Evolutionary conservation across 345 rosid genomes (phyloP).

Genomic region (Anacardium occidentale): DNA sequence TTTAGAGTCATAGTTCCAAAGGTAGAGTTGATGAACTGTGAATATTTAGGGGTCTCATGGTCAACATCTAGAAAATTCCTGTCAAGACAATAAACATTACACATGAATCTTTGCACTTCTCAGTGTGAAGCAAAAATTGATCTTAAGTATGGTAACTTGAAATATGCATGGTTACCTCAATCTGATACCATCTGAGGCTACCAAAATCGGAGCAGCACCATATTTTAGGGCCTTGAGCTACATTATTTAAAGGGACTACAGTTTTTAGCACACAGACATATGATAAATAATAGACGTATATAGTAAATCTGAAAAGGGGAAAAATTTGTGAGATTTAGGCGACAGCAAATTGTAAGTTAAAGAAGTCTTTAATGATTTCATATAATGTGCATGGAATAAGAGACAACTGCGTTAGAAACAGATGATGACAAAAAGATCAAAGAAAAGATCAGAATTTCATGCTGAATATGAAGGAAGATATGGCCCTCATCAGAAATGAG

Average conservation of each 20-base stretch:
- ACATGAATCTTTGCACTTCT: constrained; percentile 9
- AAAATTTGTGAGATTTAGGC: neutral
- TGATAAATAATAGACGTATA: neutral
- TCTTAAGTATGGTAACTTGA: neutral
- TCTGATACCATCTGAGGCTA: constrained; percentile 28
- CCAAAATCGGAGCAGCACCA: constrained; percentile 58
- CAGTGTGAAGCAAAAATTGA: neutral
- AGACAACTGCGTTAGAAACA: neutral
- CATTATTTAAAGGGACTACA: constrained; percentile 18
- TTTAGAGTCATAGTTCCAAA: constrained; percentile 48
- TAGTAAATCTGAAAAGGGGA: neutral
- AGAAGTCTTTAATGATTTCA: neutral
- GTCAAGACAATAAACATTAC: neutral
- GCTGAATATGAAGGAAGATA: neutral
- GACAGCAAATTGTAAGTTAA: neutral
- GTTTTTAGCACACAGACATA: neutral
- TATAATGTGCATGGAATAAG: neutral
- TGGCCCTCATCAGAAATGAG: neutral
- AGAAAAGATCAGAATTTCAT: neutral
- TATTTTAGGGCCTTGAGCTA: constrained; percentile 74
- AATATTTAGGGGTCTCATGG: constrained; percentile 31
- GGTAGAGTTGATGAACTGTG: constrained; percentile 42
- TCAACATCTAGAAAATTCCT: constrained; percentile 38
- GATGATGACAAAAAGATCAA: neutral
- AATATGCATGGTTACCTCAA: constrained; percentile 38